A percentile compares a stretch with the other conserved stretches of the same genome.
Conservation (phyloP, 2,329 filamentous ascomycete genomes). For the Fusarium redolens region DNA sequence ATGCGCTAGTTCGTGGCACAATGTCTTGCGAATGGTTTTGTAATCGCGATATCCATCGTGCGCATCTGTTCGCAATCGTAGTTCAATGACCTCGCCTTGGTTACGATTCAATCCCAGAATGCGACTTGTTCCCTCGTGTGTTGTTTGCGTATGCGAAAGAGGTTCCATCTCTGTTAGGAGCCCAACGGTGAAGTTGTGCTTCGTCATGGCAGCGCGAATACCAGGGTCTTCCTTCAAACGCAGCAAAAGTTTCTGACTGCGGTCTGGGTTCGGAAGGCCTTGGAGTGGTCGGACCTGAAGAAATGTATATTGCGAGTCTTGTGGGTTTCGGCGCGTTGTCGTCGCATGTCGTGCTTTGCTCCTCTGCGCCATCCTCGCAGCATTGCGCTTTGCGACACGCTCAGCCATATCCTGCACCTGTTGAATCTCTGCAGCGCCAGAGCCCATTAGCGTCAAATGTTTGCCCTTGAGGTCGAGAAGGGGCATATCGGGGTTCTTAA, state of each 20-base stretch:
- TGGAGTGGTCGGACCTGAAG: slow-evolving; percentile 78
- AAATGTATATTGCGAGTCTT: slow-evolving; percentile 83
- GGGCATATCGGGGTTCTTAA: slow-evolving; percentile 66
- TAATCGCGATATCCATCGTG: slow-evolving; percentile 96
- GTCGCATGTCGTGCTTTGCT: slow-evolving; percentile 41
- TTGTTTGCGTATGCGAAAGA: slow-evolving; percentile 76
- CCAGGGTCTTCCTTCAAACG: slow-evolving; percentile 85
- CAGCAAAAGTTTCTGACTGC: slow-evolving; percentile 77
- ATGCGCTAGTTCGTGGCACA: slow-evolving; percentile 95
- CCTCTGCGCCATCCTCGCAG: slow-evolving; percentile 50
- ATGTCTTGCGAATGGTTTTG: slow-evolving; percentile 86
- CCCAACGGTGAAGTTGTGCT: slow-evolving; percentile 85
- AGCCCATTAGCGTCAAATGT: slow-evolving; percentile 74
- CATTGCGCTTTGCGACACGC: slow-evolving; percentile 60
- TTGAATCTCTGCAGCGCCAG: slow-evolving; percentile 68
- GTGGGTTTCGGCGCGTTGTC: slow-evolving; percentile 46
- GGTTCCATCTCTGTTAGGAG: slow-evolving; percentile 97
- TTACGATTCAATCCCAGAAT: slow-evolving; percentile 91
- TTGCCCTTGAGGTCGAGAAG: slow-evolving; percentile 63
- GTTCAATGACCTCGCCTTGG: slow-evolving; percentile 87
- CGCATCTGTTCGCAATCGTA: slow-evolving; percentile 90
- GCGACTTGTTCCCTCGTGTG: slow-evolving; percentile 77
- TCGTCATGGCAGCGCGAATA: slow-evolving; percentile 84
- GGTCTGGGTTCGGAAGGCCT: slow-evolving; percentile 80
- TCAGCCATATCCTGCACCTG: slow-evolving; percentile 63